Base-by-base conservation (phyloP, 257 asterid species). In the Gentiana dahurica region DNA sequence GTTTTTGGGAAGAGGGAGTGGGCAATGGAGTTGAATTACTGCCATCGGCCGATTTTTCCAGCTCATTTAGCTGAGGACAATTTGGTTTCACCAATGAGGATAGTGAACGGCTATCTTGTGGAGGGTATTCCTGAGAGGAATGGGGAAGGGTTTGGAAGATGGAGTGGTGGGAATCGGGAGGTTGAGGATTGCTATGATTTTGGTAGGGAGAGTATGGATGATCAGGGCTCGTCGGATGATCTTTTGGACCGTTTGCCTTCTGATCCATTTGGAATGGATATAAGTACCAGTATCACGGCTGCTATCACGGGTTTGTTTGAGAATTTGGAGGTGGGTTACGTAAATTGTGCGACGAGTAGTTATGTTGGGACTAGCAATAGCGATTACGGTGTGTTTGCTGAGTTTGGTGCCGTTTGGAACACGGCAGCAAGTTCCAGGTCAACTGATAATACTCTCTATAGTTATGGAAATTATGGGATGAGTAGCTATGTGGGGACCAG, bases 221-320 rank as follows among this genome's bases (percentile, higher is more conserved):
- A 45, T 12, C 68, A 76, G 51, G 62, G 73, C 71, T 75, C 81
- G 6, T 53, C 81, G 0, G 95, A 84, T 65, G 95, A 90, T 55
- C 72, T 90, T 46, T 65, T 67, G 45, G 92, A 87, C 68, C 87
- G 73, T 53, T 73, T 91, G 62, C 98, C 98, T 47, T 68, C 85
- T 13, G 98, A 91, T 79, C 98, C 98, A 32, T 91, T 91, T 72
- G 96, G 75, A 43, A 91, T 91, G 98, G 94, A 78, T 58, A 79
- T 87, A 51, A 57, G 78, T 69, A 71, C 81, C 36, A 86, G 95
- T 38, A 37, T 86, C 66, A 81, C 95, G 8, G 24, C 24, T 24
- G 24, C 24, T 24, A 72, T 90, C 67, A 79, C 85, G 2, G 84
- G 87, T 51, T 86, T 84, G 94, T 83, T 89, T 58, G 86, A 76